A percentile compares a stretch with the other conserved stretches of the same genome.
phyloP scores from a whole-genome alignment of 257 asterid species.

The Solanum clarkiae region DNA sequence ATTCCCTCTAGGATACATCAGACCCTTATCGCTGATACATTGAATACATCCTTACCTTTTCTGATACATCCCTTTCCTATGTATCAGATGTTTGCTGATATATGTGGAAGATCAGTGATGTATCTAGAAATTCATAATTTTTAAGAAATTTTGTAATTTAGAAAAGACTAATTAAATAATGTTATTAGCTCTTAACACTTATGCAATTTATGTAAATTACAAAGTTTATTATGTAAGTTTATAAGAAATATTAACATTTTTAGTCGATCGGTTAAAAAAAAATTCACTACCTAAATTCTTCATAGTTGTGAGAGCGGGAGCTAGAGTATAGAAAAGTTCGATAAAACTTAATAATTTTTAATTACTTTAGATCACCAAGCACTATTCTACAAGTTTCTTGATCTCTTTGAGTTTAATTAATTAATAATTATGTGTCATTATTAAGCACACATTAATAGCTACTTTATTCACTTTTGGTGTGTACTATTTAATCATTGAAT shows the following conservation, averaged over 20 bases:
- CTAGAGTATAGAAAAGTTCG: neutral
- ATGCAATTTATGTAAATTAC: too few relatives aligned
- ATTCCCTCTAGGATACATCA: too few relatives aligned
- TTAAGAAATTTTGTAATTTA: too few relatives aligned
- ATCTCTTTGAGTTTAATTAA: neutral
- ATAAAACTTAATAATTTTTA: neutral
- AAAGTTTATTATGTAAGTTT: too few relatives aligned
- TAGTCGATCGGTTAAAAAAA: neutral
- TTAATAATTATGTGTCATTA: neutral
- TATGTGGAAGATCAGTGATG: too few relatives aligned
- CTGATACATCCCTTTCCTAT: too few relatives aligned
- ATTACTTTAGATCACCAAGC: rapidly evolving
- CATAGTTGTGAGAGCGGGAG: neutral
- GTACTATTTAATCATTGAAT: neutral
- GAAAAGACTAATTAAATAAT: too few relatives aligned
- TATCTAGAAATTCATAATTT: too few relatives aligned
- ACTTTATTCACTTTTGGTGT: neutral
- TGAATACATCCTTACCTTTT: too few relatives aligned
- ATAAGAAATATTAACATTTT: neutral
- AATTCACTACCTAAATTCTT: neutral
- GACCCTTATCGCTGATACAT: too few relatives aligned
- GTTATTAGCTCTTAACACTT: too few relatives aligned
- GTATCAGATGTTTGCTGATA: too few relatives aligned
- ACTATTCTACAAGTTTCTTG: neutral
- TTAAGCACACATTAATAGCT: neutral